phyloP scores from a whole-genome alignment of 106 monocot species.

The Iris macrosiphon region DNA sequence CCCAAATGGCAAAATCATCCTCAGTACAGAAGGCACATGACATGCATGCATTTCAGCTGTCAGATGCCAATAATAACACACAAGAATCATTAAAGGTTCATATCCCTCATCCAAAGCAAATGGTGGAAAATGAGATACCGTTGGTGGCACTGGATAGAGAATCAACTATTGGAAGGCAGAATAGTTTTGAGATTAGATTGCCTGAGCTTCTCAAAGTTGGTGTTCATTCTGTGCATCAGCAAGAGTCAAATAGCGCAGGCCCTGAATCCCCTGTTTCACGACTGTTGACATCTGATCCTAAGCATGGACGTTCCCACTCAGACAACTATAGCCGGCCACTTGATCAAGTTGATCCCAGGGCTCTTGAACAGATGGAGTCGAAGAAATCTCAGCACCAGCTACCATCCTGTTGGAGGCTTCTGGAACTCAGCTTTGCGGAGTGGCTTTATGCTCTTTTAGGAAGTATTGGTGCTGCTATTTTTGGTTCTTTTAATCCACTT shows the following conservation, averaged over 20 bases:
- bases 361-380: constrained; percentile 27
- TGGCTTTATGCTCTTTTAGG: constrained; percentile 97
- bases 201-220: constrained; percentile 84
- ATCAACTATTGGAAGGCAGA: constrained; percentile 75
- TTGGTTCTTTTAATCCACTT: constrained; percentile 97
- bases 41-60: constrained; percentile 32
- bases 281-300: constrained; percentile 86
- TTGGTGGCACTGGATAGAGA: constrained; percentile 25
- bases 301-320: constrained; percentile 88
- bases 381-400: constrained; percentile 23
- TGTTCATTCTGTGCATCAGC: constrained; percentile 43
- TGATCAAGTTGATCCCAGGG: constrained; percentile 34
- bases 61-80: constrained; percentile 42
- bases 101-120: constrained; percentile 49
- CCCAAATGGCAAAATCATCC: constrained; percentile 78
- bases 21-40: constrained; percentile 74
- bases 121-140: constrained; percentile 47
- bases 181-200: constrained; percentile 72
- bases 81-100: constrained; percentile 67
- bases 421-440: constrained; percentile 77
- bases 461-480: constrained; percentile 90
- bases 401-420: constrained; percentile 89
- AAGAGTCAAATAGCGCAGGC: constrained; percentile 53
- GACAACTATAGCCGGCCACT: constrained; percentile 74
- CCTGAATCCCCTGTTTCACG: constrained; percentile 95